Conservation (phyloP, 108 stramenopile species). For the Skeletonema marinoi region DNA sequence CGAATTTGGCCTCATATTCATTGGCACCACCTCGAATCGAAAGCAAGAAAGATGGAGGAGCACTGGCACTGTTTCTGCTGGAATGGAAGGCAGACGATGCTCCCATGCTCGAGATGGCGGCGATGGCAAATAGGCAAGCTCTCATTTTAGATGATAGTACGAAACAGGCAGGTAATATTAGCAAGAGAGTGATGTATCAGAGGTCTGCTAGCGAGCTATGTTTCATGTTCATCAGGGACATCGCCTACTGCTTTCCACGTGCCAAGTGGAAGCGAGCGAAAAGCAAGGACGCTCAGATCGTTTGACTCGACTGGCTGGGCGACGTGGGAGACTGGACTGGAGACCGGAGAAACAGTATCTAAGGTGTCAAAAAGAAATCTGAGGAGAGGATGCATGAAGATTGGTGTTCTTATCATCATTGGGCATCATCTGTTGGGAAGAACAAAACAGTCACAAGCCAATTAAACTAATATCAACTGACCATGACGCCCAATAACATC, state of each 20-base stretch:
- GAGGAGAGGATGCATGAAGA: too few species aligned
- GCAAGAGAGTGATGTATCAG: neutral
- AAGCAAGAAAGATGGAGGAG: conserved; percentile 31
- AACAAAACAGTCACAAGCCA: too few species aligned
- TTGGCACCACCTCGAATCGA: conserved; percentile 45
- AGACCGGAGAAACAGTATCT: neutral
- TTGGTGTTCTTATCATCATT: too few species aligned
- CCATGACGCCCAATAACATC: neutral
- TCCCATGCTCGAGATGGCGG: conserved; percentile 6
- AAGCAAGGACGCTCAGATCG: too few species aligned
- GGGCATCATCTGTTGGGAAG: too few species aligned
- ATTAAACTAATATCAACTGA: neutral
- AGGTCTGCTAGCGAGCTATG: neutral
- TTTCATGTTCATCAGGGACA: neutral
- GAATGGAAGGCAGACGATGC: neutral
- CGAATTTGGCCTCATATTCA: conserved; percentile 37
- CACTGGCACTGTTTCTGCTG: neutral
- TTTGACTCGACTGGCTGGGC: too few species aligned
- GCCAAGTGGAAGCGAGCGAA: neutral
- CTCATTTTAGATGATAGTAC: conserved; percentile 15
- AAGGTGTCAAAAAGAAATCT: neutral
- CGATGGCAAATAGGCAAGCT: conserved; percentile 19
- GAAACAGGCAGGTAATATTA: neutral
- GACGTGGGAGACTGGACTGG: too few species aligned
- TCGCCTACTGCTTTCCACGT: neutral